phyloP scores from a whole-genome alignment of 805 yeast species.

The Tetrapisispora iriomotensis region DNA sequence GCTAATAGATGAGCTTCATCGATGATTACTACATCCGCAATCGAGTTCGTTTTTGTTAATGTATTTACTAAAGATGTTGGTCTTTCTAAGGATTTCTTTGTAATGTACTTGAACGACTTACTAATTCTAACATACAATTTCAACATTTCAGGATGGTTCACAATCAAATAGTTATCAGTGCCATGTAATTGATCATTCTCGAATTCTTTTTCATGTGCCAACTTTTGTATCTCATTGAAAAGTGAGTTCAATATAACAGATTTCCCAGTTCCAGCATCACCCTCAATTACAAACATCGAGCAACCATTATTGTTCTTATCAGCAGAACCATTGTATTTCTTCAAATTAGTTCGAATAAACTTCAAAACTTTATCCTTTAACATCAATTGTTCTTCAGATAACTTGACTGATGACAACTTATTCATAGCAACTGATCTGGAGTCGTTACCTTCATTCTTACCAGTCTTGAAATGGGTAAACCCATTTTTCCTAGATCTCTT shows the following conservation, averaged over 20 bases:
- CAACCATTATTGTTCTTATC: conserved; percentile 10
- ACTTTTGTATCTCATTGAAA: conserved; percentile 34
- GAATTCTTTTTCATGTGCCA: not conserved
- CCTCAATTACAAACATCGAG: conserved; percentile 35
- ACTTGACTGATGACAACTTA: conserved; percentile 28
- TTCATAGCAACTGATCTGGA: conserved; percentile 26
- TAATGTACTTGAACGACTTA: conserved; percentile 30
- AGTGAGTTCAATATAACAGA: conserved; percentile 35
- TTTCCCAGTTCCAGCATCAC: conserved; percentile 43
- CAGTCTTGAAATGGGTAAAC: not conserved
- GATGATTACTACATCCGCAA: conserved; percentile 33
- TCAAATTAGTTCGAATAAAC: conserved; percentile 24
- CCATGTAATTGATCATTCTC: conserved; percentile 12
- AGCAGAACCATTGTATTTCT: conserved; percentile 8
- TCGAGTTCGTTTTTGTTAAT: conserved; percentile 19
- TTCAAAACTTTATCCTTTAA: conserved; percentile 25
- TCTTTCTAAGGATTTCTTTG: conserved; percentile 33
- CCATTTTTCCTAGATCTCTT: conserved; percentile 1
- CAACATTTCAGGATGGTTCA: conserved; percentile 41
- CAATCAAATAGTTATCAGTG: conserved; percentile 33
- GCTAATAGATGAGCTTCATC: conserved; percentile 40
- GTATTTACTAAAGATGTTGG: conserved; percentile 37
- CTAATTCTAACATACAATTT: conserved; percentile 35
- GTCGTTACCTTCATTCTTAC: not conserved
- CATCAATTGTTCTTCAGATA: conserved; percentile 32